phyloP scores from a whole-genome alignment of 345 rosid genomes.

The Leavenworthia alabamica region DNA sequence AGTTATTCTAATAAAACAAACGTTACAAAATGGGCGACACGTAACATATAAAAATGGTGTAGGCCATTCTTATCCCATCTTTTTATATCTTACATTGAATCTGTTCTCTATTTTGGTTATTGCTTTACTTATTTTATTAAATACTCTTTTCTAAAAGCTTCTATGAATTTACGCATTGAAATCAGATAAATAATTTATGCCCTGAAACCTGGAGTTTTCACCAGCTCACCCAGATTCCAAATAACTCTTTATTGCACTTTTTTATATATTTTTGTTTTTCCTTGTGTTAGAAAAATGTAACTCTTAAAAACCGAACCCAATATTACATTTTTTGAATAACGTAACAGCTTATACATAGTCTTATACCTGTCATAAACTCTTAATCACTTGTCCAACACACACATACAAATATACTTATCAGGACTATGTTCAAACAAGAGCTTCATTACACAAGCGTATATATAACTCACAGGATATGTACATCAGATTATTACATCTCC shows the following conservation, averaged over 20 bases:
- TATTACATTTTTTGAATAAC: neutral
- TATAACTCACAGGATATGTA: conserved; percentile 23
- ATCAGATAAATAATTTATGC: neutral
- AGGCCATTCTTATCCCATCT: no score
- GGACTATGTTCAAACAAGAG: conserved; percentile 12
- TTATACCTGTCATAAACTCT: neutral
- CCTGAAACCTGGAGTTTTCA: neutral
- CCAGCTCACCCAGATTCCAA: neutral
- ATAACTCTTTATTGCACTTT: neutral
- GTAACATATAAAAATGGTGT: no score
- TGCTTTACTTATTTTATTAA: neutral
- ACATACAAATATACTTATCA: conserved; percentile 2
- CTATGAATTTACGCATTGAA: neutral
- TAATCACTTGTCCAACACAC: neutral
- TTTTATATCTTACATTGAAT: no score
- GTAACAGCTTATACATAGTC: neutral
- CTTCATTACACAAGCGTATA: conserved; percentile 22
- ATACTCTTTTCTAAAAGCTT: no score
- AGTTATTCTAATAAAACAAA: no score
- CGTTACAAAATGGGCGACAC: no score
- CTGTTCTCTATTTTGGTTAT: no score
- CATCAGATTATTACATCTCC: conserved; percentile 29
- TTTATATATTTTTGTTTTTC: no score
- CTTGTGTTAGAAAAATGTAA: neutral
- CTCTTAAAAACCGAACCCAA: neutral